Base-by-base conservation (phyloP, 306 rosid species). In the Fragaria iinumae region DNA sequence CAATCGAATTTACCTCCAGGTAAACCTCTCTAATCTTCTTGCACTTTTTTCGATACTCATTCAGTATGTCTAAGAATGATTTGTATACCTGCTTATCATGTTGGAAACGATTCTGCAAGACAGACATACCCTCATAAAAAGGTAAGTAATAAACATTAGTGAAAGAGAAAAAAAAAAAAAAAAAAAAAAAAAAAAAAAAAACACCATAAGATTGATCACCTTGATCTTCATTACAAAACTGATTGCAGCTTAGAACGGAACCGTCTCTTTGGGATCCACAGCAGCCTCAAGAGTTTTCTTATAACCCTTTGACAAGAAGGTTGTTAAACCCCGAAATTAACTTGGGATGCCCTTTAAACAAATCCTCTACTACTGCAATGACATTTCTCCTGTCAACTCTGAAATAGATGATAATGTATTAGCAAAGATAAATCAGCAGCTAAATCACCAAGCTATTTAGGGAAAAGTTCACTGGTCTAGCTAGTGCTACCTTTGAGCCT, bases 341-440 rank as follows among this genome's bases (percentile, higher is more conserved):
- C 78, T 90, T 83, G 66, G 80, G 88, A 55, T 92, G 98, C 41
- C 98, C 98, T 82, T 95, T 92, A 81, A 95, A 95, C 63, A 95
- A 81, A 52, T 95, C 93, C 86, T 92, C 92, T 81, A 92, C 97
- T 80, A 97, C 88, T 55, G 85, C 91, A 79, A 95, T 89, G 81
- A 95, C 98, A 55, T 97, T 97, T n/a, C 87, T 71, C 3, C 97
- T 95, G 83, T 90, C 96, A 60, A 92, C 89, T 89, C 98, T 95
- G 81, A 47, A 84, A 82, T 49, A 83, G 43, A 45, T 2, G 75
- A 76, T 2, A 38, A 38, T 76, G 69, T 48, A 80, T 50, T 12
- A 57, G 16, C 63, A 50, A 75, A 38, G 48, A 80, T 29, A 45
- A 47, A 16, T 50, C 41, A 77, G 78, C 59, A 71, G 29, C 34